Conservation (phyloP, 768 basidiomycete genomes). For the Lactarius psammicola region DNA sequence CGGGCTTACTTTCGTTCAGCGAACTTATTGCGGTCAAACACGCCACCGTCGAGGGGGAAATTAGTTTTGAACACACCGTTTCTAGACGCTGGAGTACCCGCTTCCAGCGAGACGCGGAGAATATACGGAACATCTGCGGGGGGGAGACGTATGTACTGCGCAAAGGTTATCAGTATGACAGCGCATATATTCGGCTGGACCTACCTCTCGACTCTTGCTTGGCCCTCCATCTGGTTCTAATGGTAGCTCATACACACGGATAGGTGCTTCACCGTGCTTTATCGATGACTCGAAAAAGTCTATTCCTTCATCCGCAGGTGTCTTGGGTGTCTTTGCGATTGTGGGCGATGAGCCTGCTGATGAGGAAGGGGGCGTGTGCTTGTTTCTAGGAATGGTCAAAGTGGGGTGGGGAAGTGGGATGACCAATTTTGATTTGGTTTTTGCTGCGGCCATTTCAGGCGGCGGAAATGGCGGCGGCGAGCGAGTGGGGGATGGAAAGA, state of each 20-base stretch:
- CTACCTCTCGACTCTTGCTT: constrained; percentile 75
- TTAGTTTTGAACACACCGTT: constrained; percentile 95
- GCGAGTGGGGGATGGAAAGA: not conserved
- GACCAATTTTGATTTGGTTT: constrained; percentile 19
- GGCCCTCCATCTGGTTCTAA: constrained; percentile 93
- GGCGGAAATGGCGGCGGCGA: constrained; percentile 1
- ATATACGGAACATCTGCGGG: constrained; percentile 88
- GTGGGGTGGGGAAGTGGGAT: constrained; percentile 15
- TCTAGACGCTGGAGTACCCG: constrained; percentile 86
- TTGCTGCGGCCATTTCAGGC: constrained; percentile 16
- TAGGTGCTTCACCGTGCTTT: constrained; percentile 54
- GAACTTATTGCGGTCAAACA: constrained; percentile 73
- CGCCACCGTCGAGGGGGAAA: constrained; percentile 91
- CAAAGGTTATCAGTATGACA: constrained; percentile 12
- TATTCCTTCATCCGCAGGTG: constrained; percentile 90
- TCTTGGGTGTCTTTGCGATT: constrained; percentile 60
- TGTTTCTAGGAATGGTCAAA: constrained; percentile 22
- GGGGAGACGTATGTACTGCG: constrained; percentile 92
- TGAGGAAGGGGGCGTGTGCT: not conserved
- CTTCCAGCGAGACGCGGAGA: constrained; percentile 85
- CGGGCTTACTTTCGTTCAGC: constrained; percentile 68
- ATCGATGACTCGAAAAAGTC: constrained; percentile 73
- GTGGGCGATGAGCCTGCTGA: constrained; percentile 27
- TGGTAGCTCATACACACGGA: constrained; percentile 82
- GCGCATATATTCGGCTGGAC: constrained; percentile 33